Percentiles rank a stretch among this genome's conserved stretches.
phyloP scores from a whole-genome alignment of 176 grass and related monocot species.

The Saccharum spontaneum region DNA sequence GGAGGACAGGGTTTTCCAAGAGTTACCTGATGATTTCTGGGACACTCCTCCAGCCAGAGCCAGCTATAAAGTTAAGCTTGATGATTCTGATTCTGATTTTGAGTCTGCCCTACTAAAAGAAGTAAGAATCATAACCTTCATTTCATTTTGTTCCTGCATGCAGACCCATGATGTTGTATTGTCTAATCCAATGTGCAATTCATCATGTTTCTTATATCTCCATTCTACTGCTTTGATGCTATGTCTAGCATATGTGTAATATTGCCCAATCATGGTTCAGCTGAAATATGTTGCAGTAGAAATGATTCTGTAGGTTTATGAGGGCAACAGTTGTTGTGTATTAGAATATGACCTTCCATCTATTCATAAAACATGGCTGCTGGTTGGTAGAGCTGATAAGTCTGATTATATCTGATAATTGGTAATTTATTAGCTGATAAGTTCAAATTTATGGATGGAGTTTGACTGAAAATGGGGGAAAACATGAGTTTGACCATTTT shows the following conservation, averaged over 20 bases:
- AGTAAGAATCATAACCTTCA: conserved; percentile 44
- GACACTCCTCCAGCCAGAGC: conserved; percentile 20
- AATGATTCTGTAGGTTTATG: not conserved
- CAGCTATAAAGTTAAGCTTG: conserved; percentile 25
- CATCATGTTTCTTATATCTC: not conserved
- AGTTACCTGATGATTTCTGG: conserved; percentile 49
- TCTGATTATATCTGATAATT: not conserved
- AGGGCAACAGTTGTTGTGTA: not conserved
- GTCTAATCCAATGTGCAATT: not conserved
- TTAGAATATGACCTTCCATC: not conserved
- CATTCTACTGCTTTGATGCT: not conserved
- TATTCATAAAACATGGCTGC: not conserved
- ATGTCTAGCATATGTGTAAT: conserved; percentile 12
- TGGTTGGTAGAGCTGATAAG: not conserved
- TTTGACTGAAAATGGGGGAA: not conserved
- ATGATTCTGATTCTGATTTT: conserved; percentile 51
- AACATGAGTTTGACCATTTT: not conserved
- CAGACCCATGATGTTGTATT: not conserved
- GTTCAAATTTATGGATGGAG: not conserved
- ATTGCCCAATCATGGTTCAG: conserved; percentile 17
- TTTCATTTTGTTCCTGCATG: conserved; percentile 15
- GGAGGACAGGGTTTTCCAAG: conserved; percentile 21
- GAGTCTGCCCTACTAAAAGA: conserved; percentile 53
- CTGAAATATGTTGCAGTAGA: not conserved
- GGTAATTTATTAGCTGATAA: not conserved